Evolutionary conservation across 2,329 filamentous ascomycete genomes (phyloP).

Genomic region (Lachnum nothofagi): DNA sequence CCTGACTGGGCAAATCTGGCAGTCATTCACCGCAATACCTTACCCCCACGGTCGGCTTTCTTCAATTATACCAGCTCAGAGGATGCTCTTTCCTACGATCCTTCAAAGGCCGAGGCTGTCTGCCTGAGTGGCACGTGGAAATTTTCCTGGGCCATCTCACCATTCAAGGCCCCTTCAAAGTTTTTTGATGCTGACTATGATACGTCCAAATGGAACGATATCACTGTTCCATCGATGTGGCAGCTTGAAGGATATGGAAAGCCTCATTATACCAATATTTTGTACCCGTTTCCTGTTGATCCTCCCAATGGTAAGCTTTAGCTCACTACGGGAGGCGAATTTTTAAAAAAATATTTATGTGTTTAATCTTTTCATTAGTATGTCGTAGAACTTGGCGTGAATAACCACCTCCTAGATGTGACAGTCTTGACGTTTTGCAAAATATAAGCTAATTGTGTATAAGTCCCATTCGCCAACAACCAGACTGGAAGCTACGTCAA

Average conservation of each 20-base stretch:
- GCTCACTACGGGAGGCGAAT: no score
- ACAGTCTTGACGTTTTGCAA: neutral
- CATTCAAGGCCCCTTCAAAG: conserved; percentile 25
- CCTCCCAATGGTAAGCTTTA: conserved; percentile 51
- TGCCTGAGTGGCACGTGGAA: conserved; percentile 29
- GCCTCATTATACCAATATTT: conserved; percentile 65
- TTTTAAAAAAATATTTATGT: no score
- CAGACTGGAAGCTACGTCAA: conserved; percentile 50
- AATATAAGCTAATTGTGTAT: neutral
- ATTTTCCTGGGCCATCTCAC: conserved; percentile 25
- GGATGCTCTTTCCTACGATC: conserved; percentile 44
- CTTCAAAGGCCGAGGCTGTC: conserved; percentile 36
- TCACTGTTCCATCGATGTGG: conserved; percentile 55
- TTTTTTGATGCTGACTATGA: conserved; percentile 20
- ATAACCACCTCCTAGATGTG: no score
- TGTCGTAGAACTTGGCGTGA: no score
- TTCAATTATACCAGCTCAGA: conserved; percentile 46
- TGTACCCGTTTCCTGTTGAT: conserved; percentile 60
- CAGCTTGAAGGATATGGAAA: conserved; percentile 62
- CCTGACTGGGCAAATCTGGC: conserved; percentile 60
- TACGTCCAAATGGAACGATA: conserved; percentile 41
- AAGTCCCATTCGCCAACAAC: conserved; percentile 47
- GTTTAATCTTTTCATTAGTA: no score
- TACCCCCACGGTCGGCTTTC: conserved; percentile 53
- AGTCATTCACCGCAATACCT: conserved; percentile 55